Base-by-base conservation (phyloP, 192 early-diverging fungal genomes). In the Entomortierella beljakovae region DNA sequence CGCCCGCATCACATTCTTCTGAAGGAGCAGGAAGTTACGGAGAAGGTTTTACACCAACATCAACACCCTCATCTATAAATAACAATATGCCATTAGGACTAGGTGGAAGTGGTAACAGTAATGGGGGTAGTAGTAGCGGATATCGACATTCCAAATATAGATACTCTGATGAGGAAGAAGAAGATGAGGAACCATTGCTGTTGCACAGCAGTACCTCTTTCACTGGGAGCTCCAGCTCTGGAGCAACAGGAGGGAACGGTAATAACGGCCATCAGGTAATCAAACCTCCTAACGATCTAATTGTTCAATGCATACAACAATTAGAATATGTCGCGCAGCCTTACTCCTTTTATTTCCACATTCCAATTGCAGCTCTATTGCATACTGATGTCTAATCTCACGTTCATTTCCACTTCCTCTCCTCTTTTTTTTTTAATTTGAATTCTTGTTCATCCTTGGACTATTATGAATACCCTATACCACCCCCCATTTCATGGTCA, bases 171-270 rank as follows among this genome's bases (percentile, higher is more conserved):
- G 74, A 79, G 34, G 67, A 64, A 49, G 61, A 69, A n/a, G 74
- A 69, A 28, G 74, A 79, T 29, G 66, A 79, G 16, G 74, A 23
- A 7, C 74, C 74, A 4, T 42, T 79, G 48, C 49, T 79, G 34
- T 61, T 79, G 18, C 74, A 79, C 29, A 69, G 66, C 25, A 79
- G 74, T 38, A 69, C 66, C 34, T 70, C 74, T 10, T 79, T 79
- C 33, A 46, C 33, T 13, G 74, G 74, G 18, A 50, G 54, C 49
- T 61, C 68, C 8, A 67, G 59, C 11, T 64, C 74, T 46, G 74
- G 66, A 35, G 22, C 55, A 22, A 64, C 61, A 15, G 66, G 54
- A 35, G 65, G 52, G 28, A 61, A 61, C 26, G 32, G 33, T 56
- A 60, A 43, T 61, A 62, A 49, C 34, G 54, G 28, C 22, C n/a